Base-by-base conservation (phyloP, 225 moss, liverwort and hornwort genomes). In the Sphagnum tenellum region DNA sequence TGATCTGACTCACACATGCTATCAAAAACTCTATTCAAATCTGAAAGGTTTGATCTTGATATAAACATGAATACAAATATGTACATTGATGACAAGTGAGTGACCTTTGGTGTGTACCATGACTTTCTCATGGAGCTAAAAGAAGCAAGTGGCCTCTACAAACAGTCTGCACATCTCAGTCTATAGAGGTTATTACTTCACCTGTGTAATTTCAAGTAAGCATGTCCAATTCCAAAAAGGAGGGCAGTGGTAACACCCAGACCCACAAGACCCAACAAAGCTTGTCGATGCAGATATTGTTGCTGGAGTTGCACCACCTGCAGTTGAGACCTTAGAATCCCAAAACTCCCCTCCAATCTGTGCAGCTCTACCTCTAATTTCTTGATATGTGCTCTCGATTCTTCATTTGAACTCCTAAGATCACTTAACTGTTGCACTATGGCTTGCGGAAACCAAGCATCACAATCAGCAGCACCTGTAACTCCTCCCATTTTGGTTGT, bases 361-460 rank as follows among this genome's bases (percentile, higher is more conserved):
- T 84, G 83, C 66, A 80, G 53, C 55, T 72, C 70, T 65, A 61
- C 66, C 55, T 84, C 79, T 12, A 84, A 54, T 58, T 80, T 74
- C 63, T 77, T 65, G 10, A 80, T 13, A 55, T 84, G 83, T 68
- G 67, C 45, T 47, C 62, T 77, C 44, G 79, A 69, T 51, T 79
- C 79, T 69, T 84, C 77, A 54, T 74, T 73, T 3, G 79, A 77
- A 45, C 79, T 62, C 49, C 74, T 74, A 59, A 84, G 63, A 48
- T 72, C 64, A 62, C 74, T 77, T 59, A 84, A 54, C 65, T 80
- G 75, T 50, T 69, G 66, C 62, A 66, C 67, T 3, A 84, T 77
- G 4, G 74, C 73, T 44, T 73, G 56, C 62, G 65, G 72, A 47
- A 84, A 58, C 79, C 77, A 79, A 6, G 9, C 7, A 52, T 52